phyloP scores from a whole-genome alignment of 768 basidiomycete genomes.

The Porphyrellus cyaneotinctus region DNA sequence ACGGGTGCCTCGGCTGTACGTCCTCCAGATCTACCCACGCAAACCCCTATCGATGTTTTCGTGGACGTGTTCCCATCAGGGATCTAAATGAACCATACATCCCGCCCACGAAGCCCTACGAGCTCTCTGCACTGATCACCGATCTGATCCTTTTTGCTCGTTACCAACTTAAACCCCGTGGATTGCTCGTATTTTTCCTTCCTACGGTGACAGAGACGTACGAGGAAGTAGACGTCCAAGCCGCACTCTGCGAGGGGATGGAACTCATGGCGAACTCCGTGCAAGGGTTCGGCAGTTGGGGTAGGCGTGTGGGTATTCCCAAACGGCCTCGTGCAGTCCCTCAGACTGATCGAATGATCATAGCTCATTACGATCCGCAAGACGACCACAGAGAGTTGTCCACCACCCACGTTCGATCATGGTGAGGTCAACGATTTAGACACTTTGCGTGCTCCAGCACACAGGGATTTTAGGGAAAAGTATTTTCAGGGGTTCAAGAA shows the following conservation, averaged over 20 bases:
- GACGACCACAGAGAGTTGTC: conserved; percentile 39
- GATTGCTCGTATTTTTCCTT: conserved; percentile 92
- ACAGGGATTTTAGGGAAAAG: conserved; percentile 84
- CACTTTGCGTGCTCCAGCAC: conserved; percentile 64
- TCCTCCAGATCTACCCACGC: neutral
- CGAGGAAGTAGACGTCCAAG: conserved; percentile 77
- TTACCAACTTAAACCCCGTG: conserved; percentile 78
- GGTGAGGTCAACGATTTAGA: conserved; percentile 5
- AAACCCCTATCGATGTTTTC: neutral
- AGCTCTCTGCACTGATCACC: conserved; percentile 73
- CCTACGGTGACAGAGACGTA: conserved; percentile 92
- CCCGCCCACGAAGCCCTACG: conserved; percentile 90
- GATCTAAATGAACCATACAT: conserved; percentile 66
- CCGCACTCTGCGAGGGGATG: conserved; percentile 83
- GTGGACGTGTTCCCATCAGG: conserved; percentile 3
- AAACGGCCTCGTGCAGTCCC: neutral
- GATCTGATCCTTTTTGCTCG: conserved; percentile 82
- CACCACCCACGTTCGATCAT: conserved; percentile 53
- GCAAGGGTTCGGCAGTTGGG: conserved; percentile 95
- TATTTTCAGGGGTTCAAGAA: conserved; percentile 82
- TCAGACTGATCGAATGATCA: conserved; percentile 1
- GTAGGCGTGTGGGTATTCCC: conserved; percentile 63
- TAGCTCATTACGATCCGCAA: conserved; percentile 93
- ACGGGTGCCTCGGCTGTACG: conserved; percentile 44
- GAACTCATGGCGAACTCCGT: conserved; percentile 82